Base-by-base conservation (phyloP, 164 flowering plant genomes). In the Nymphaea thermarum region DNA sequence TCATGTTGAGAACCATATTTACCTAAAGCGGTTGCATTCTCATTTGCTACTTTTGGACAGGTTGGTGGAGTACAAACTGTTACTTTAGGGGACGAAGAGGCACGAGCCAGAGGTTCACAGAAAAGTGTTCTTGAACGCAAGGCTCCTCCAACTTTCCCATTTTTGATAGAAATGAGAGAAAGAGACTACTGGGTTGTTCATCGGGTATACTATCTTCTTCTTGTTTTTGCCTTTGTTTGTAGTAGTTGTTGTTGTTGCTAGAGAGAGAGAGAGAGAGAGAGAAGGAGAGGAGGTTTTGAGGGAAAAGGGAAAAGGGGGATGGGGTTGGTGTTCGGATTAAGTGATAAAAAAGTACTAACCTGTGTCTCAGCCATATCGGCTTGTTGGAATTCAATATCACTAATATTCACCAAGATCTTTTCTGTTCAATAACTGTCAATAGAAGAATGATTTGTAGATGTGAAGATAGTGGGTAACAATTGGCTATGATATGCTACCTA, bases 161-260 rank as follows among this genome's bases (percentile, higher is more conserved):
- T 88, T 73, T 64, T 85, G 71, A 82, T 88, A 67, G 93, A 88
- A 75, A 86, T 88, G 86, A 82, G 90, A 73, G 86, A 85, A 72
- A 85, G 89, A 66, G 77, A 83, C 68, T 73, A 83, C 69, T 88
- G 93, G 93, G 80, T 88, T 63, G 74, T 82, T 14, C 93, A 88
- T 77, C 76, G 81, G 82, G 93, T 86, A 80, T 36, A 77, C 70
- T 43, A 18, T 25, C 5, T 42, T 12, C 10, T 5, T 64, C n/a
- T 25, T 14, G 42, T 59, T 11, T 4, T 3, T 45, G 25, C 44
- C 42, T 8, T 55, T 62, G n/a, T 2, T 51, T 51, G 14, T 51
- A 3, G 12, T 51, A 51, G 2, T 51, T 15, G 14, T 51, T 51
- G 57, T 25, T 25, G 5, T 5, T 45, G 53, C 11, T 1, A 45